Percentiles rank a stretch among this genome's conserved stretches.
Evolutionary conservation across 441 rosid species (phyloP).

Genomic region (Populus trichocarpa): DNA sequence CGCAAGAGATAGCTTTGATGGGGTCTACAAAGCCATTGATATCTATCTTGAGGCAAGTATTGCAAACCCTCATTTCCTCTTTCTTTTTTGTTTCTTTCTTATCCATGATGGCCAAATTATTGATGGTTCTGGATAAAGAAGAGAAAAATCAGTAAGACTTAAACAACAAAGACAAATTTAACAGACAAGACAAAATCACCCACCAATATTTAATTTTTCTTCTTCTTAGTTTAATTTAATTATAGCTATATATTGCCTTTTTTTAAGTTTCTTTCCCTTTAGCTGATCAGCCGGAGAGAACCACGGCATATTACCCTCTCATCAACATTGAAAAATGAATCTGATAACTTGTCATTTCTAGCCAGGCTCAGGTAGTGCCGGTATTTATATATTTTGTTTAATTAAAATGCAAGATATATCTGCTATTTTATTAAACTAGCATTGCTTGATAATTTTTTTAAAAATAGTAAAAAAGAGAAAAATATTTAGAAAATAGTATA

Average conservation of each 20-base stretch:
- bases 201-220: too few relatives aligned
- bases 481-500: too few relatives aligned
- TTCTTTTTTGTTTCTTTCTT: too few relatives aligned
- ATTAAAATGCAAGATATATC: background rate
- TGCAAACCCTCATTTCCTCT: background rate
- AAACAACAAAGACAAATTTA: background rate
- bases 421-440: too few relatives aligned
- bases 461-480: too few relatives aligned
- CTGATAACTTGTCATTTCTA: background rate
- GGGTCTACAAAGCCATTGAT: slow-evolving; percentile 72
- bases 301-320: background rate
- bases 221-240: background rate
- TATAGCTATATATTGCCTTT: background rate
- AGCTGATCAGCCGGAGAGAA: background rate
- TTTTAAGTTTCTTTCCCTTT: background rate
- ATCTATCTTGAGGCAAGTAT: slow-evolving; percentile 64
- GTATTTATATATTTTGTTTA: background rate
- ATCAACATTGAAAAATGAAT: background rate
- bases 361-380: background rate
- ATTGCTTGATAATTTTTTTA: too few relatives aligned
- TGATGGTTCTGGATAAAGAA: background rate
- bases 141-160: background rate
- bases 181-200: background rate
- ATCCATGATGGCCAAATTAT: background rate
- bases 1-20: slow-evolving; percentile 70